Conservation (phyloP, 164 flowering plant genomes). For the Buxus sempervirens region DNA sequence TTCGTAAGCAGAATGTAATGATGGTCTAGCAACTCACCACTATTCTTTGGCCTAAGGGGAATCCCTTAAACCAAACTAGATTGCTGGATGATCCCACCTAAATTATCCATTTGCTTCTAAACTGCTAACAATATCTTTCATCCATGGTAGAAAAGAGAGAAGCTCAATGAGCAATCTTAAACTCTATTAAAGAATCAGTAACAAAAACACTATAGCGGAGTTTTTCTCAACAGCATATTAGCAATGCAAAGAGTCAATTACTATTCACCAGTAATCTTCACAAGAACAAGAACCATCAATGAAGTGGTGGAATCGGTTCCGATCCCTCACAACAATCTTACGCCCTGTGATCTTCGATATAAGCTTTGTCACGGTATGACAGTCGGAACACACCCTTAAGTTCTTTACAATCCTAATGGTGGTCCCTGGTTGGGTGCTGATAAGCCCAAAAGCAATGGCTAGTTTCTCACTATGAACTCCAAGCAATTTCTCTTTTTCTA, state of each 20-base stretch:
- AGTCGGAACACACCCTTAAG: slow-evolving; percentile 65
- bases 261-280: slow-evolving; percentile 63
- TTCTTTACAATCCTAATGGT: slow-evolving; percentile 70
- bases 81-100: background rate
- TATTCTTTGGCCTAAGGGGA: background rate
- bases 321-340: slow-evolving; percentile 70
- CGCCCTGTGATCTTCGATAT: slow-evolving; percentile 63
- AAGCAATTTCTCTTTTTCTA: slow-evolving; percentile 49
- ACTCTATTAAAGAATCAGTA: background rate
- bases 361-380: slow-evolving; percentile 59
- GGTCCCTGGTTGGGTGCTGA: slow-evolving; percentile 60
- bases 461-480: slow-evolving; percentile 78
- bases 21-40: background rate
- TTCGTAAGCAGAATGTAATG: background rate
- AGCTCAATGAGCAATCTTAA: background rate
- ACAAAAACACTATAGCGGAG: background rate
- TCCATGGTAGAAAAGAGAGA: too few species aligned
- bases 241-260: background rate
- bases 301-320: slow-evolving; percentile 82
- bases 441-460: slow-evolving; percentile 73
- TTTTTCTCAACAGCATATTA: background rate
- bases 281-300: slow-evolving; percentile 66
- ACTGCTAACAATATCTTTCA: too few species aligned
- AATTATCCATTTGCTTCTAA: too few species aligned
- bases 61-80: background rate